Evolutionary conservation across 1,284 basidiomycete species (phyloP), one percentile per base, ranked within the genome.

Genomic region (Malassezia japonica): DNA sequence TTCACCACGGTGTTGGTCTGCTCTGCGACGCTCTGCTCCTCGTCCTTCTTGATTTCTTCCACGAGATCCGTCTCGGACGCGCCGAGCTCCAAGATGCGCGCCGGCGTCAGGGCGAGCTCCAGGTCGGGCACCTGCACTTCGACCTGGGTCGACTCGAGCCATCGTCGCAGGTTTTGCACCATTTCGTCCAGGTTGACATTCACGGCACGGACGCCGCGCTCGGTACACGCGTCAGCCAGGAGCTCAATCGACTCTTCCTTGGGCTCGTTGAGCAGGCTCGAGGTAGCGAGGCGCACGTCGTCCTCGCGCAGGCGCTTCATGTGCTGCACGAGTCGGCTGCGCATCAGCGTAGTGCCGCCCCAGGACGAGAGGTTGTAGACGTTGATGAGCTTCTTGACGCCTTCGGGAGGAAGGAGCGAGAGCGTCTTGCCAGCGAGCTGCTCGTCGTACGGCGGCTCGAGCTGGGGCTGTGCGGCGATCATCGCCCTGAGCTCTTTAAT

Each of bases 1-100:
- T 60, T 29, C 15, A 68, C 49, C 0, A 68, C 63, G 21, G 64
- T 64, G 32, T 51, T 59, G 6, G 64, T 64, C 46, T 63, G 62
- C 45, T 57, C 60, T 10, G 56, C 49, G 4, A 68, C 21, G 2
- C 62, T 60, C 38, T 48, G 52, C 2, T 56, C 32, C 7, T 46
- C 43, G 15, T 57, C 44, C 21, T 57, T 52, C 10, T 49, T 49
- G 3, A 42, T 31, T 6, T 47, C 41, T 47, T 51, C 24, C 55
- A 34, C 20, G 29, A 50, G 56, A 27, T 50, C 33, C 48, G 46
- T 31, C 59, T 55, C 13, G 45, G 48, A 12, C 49, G 39, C 23
- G 50, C 28, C 10, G 40, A 36, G 3, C 41, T n/a, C 16, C 4
- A 35, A 16, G 23, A 68, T 47, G 40, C 57, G 52, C 25, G 61